Evolutionary conservation across 495 filamentous ascomycete species (phyloP).

Genomic region (Choiromyces venosus): DNA sequence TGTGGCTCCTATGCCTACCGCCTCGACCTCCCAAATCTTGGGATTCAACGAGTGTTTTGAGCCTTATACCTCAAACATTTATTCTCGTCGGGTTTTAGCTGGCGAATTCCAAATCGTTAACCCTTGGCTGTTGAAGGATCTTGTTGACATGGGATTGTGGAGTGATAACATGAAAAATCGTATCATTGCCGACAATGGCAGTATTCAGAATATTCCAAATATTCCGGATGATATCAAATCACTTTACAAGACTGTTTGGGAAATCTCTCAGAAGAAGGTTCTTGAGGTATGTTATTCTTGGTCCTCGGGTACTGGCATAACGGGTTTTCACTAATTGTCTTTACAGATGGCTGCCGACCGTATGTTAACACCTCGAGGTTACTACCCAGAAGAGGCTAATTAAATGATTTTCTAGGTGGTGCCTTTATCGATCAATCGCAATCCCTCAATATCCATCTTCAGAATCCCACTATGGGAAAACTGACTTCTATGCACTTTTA

Average conservation of each 20-base stretch:
- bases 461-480: slow-evolving; percentile 98
- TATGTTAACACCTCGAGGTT: slow-evolving; percentile 5
- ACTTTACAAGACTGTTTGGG: slow-evolving; percentile 99
- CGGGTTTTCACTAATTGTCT: background rate
- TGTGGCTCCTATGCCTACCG: slow-evolving; percentile 96
- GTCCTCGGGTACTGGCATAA: background rate
- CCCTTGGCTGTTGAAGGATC: slow-evolving; percentile 95
- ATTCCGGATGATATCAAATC: slow-evolving; percentile 94
- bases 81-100: slow-evolving; percentile 93
- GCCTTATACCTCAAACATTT: slow-evolving; percentile 99
- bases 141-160: slow-evolving; percentile 97
- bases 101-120: slow-evolving; percentile 99
- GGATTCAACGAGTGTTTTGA: slow-evolving; percentile 99
- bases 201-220: slow-evolving; percentile 92
- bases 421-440: slow-evolving; percentile 98
- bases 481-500: slow-evolving; percentile 99
- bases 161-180: slow-evolving; percentile 99
- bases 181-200: slow-evolving; percentile 94
- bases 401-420: slow-evolving; percentile 46
- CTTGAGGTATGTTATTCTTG: slow-evolving; percentile 54
- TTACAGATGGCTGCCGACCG: slow-evolving; percentile 84
- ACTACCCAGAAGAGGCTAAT: background rate
- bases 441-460: slow-evolving; percentile 98
- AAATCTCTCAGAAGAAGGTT: slow-evolving; percentile 93
- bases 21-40: slow-evolving; percentile 90